phyloP scores from a whole-genome alignment of 2,329 filamentous ascomycete genomes.

The Fusarium sp. region DNA sequence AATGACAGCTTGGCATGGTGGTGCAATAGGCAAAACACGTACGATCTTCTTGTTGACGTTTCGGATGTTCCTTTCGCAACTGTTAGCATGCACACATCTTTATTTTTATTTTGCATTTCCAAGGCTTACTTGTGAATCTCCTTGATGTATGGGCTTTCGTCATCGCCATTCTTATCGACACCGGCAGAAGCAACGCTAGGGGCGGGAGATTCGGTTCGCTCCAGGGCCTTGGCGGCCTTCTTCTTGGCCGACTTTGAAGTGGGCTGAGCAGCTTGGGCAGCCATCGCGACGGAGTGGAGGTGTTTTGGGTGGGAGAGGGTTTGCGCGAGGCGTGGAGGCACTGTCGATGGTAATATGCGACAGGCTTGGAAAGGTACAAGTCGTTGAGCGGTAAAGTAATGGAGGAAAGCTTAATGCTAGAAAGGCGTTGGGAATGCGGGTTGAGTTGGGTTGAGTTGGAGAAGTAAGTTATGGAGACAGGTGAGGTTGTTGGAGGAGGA shows the following conservation, averaged over 20 bases:
- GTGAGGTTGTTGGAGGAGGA: constrained; percentile 17
- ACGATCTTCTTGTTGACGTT: constrained; percentile 96
- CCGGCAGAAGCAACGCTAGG: constrained; percentile 61
- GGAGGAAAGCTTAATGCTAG: constrained; percentile 13
- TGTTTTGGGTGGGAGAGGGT: constrained; percentile 32
- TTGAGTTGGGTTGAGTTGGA: constrained; percentile 14
- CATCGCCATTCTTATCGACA: constrained; percentile 66
- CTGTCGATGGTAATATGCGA: constrained; percentile 35
- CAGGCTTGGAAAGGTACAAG: constrained; percentile 30
- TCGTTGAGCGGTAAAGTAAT: constrained; percentile 12
- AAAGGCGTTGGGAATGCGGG: constrained; percentile 16
- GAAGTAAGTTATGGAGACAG: constrained; percentile 9
- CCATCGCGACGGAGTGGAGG: constrained; percentile 59
- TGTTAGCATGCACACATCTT: constrained; percentile 34
- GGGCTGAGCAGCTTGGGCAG: constrained; percentile 70
- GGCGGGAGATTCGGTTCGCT: constrained; percentile 68
- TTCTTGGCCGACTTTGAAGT: constrained; percentile 78
- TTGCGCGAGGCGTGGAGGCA: constrained; percentile 42
- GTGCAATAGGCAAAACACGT: constrained; percentile 55
- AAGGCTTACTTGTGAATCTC: constrained; percentile 86
- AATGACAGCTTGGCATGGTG: constrained; percentile 16
- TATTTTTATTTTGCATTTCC: background rate
- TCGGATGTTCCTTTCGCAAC: constrained; percentile 78
- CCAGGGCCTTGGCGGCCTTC: constrained; percentile 66
- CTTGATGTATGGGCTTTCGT: constrained; percentile 84